A percentile compares a stretch with the other conserved stretches of the same genome.
Evolutionary conservation across 495 filamentous ascomycete genomes (phyloP).

Genomic region (Penicillium fimorum): DNA sequence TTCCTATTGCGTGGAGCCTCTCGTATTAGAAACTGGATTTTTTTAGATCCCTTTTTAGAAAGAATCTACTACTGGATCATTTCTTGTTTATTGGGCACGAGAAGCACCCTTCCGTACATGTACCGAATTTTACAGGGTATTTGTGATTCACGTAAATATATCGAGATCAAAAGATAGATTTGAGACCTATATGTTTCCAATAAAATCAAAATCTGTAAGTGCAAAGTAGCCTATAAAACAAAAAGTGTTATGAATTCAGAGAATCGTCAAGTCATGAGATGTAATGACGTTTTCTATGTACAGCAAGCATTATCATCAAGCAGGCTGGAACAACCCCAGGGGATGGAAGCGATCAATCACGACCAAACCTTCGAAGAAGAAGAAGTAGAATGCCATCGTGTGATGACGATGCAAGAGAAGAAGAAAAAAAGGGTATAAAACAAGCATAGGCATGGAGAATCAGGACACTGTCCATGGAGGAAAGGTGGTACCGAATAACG

Average conservation of each 20-base stretch:
- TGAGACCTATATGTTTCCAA: not conserved
- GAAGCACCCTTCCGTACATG: not conserved
- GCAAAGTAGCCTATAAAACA: not conserved
- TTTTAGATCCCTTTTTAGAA: conserved; percentile 5
- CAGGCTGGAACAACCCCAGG: not conserved
- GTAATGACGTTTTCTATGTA: conserved; percentile 30
- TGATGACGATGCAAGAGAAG: not conserved
- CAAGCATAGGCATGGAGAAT: not conserved
- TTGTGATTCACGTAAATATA: not conserved
- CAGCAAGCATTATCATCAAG: conserved; percentile 21
- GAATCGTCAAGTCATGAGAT: conserved; percentile 18
- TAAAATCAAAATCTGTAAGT: conserved; percentile 7
- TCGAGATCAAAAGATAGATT: not conserved
- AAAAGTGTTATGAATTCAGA: not conserved
- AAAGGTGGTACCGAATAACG: not conserved
- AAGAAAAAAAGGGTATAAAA: conserved; percentile 15
- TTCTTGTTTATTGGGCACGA: not conserved
- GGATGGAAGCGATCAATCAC: not conserved
- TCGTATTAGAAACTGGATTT: not conserved
- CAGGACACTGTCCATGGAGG: not conserved
- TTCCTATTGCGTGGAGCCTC: not conserved
- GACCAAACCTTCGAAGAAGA: not conserved
- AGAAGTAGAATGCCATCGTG: not conserved
- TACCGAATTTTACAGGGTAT: not conserved
- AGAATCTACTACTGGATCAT: not conserved